Evolutionary conservation across 495 filamentous ascomycete species (phyloP).

Genomic region (Alectoria sarmentosa): DNA sequence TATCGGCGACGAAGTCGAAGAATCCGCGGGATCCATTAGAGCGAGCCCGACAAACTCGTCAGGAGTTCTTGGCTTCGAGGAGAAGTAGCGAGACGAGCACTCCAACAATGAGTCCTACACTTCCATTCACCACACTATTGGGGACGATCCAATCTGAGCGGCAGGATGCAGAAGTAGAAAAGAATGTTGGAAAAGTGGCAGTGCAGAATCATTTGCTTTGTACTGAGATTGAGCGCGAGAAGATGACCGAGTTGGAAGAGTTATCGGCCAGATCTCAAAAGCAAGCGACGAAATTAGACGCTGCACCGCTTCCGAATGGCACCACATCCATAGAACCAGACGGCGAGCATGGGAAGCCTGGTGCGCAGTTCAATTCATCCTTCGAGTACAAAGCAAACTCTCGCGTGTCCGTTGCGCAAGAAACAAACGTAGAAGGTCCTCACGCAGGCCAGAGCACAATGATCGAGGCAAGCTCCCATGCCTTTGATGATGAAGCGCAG

Average conservation of each 20-base stretch:
- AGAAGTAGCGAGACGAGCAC: conserved; percentile 3
- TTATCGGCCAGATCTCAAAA: not conserved
- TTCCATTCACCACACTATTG: not conserved
- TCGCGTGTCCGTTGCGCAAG: not conserved
- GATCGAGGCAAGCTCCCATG: not conserved
- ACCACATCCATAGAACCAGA: not conserved
- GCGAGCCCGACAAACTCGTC: conserved; percentile 1
- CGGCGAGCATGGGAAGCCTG: not conserved
- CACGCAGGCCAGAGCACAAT: not conserved
- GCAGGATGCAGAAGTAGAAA: not conserved
- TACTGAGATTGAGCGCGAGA: not conserved
- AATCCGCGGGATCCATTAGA: not conserved
- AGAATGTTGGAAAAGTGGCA: not conserved
- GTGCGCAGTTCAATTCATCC: not conserved
- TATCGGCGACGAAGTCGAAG: not conserved
- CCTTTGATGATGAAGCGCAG: not conserved
- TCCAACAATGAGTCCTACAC: not conserved
- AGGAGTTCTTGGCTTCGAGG: conserved; percentile 7
- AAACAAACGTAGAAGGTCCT: not conserved
- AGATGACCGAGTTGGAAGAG: not conserved
- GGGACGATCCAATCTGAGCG: not conserved
- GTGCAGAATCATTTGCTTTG: not conserved
- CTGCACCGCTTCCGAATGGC: not conserved
- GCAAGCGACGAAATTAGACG: not conserved
- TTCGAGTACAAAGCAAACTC: not conserved